Evolutionary conservation across 192 early-diverging fungal genomes (phyloP).

Genomic region (Podila epigama): DNA sequence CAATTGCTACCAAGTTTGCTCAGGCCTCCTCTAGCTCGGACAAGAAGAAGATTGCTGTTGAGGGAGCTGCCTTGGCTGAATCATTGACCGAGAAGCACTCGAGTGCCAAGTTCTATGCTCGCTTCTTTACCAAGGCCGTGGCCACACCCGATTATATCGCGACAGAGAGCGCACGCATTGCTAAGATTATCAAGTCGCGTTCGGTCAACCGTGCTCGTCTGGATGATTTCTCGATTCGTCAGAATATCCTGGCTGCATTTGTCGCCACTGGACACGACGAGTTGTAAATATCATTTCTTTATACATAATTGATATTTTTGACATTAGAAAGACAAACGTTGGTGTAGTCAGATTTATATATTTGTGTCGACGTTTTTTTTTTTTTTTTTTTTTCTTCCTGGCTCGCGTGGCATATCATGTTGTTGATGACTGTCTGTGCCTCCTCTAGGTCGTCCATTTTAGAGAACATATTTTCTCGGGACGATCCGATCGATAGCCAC

Average conservation of each 20-base stretch:
- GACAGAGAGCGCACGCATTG: conserved; percentile 84
- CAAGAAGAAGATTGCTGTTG: conserved; percentile 59
- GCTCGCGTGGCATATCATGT: too few species aligned
- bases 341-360: too few species aligned
- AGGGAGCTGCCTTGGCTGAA: conserved; percentile 57
- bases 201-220: conserved; percentile 73
- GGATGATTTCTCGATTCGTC: conserved; percentile 87
- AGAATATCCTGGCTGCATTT: conserved; percentile 70
- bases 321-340: too few species aligned
- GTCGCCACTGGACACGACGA: conserved; percentile 21
- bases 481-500: too few species aligned
- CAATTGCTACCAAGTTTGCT: conserved; percentile 66
- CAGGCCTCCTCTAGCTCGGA: conserved; percentile 53
- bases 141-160: conserved; percentile 72
- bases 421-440: too few species aligned
- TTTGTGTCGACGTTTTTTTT: too few species aligned
- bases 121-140: conserved; percentile 89
- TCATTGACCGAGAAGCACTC: conserved; percentile 27
- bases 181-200: conserved; percentile 76
- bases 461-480: too few species aligned
- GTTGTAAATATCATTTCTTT: too few species aligned
- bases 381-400: too few species aligned
- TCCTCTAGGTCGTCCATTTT: too few species aligned
- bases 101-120: conserved; percentile 84
- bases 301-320: too few species aligned